These are phyloP conservation scores for Suillus americanus DNA, from an alignment of 768 basidiomycete species.

Conservation along the genomic window DNA sequence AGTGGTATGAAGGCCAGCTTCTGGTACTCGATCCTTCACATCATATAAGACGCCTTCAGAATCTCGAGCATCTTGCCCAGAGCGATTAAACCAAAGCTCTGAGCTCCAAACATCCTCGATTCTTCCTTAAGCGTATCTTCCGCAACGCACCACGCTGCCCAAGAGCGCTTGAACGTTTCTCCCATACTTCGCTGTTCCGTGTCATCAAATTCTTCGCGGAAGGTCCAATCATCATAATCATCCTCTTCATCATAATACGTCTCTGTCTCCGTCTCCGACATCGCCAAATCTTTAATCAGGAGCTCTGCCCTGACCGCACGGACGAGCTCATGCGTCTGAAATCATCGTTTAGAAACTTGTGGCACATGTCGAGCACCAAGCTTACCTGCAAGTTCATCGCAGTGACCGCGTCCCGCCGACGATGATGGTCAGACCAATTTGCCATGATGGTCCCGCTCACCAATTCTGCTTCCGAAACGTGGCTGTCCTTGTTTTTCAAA, in stretches of 20 bases:
- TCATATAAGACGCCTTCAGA: conserved; percentile 26
- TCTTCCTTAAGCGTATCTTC: conserved; percentile 27
- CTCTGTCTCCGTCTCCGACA: conserved; percentile 15
- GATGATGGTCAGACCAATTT: conserved; percentile 42
- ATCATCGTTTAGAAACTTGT: not conserved
- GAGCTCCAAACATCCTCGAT: conserved; percentile 36
- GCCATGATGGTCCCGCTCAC: conserved; percentile 47
- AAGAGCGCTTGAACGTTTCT: conserved; percentile 38
- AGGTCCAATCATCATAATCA: conserved; percentile 28
- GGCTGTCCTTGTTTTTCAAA: conserved; percentile 34
- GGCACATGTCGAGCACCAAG: not conserved
- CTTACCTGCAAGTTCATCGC: conserved; percentile 47
- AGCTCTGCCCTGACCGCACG: conserved; percentile 37
- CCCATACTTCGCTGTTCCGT: conserved; percentile 27
- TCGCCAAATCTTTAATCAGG: conserved; percentile 12
- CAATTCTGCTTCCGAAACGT: conserved; percentile 41
- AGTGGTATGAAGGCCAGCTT: not conserved
- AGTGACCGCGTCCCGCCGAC: conserved; percentile 37
- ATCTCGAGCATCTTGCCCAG: conserved; percentile 43
- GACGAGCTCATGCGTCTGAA: conserved; percentile 40
- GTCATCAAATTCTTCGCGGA: conserved; percentile 17
- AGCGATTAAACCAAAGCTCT: conserved; percentile 48
- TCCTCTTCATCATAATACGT: conserved; percentile 23
- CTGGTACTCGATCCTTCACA: not conserved
- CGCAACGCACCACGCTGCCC: conserved; percentile 45